Evolutionary conservation across 306 rosid genomes (phyloP), one percentile per base, ranked within the genome.

Genomic region (Psophocarpus tetragonolobus): DNA sequence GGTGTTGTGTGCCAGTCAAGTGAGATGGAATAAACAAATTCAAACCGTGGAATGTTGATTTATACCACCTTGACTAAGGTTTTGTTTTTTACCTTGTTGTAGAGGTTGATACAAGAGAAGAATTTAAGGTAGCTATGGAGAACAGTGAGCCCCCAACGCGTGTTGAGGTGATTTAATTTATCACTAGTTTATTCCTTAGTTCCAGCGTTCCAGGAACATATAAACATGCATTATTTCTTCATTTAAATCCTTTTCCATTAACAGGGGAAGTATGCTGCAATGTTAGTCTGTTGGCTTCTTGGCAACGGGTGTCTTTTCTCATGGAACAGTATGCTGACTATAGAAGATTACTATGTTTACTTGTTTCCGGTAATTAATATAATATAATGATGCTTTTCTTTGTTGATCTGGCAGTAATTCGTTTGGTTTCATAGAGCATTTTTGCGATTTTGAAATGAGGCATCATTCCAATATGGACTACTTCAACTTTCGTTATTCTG

Each of bases 251-350:
- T 35, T 38, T 76, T 67, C 13, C 32, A 51, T 18, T 79, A 0
- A 47, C 82, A 94, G 98, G 97, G 97, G 20, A 94, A 87, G 65
- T 68, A 15, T 83, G 71, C 74, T 71, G 96, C 97, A 64, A 80
- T 82, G 41, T 35, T 71, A 1, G 86, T 91, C 0, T 94, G 98
- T 48, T 94, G 93, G 93, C 85, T 94, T 87, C 98, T 94, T 67
- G 98, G 98, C 47, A 94, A 86, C 62, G 97, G 98, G 10, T 84
- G 91, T 56, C 97, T 94, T 68, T 87, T 92, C 75, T 70, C 97
- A 21, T 94, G 98, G 97, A 92, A 92, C 78, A 94, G 98, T 64
- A 94, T 94, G 97, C 85, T 94, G 2, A 92, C 98, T 3, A 94
- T 94, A 27, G 80, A 50, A 87, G 98, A 94, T 88, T 94, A 94